Evolutionary conservation across 2,329 filamentous ascomycete species (phyloP).

Genomic region (Nothophaeocryptopus gaeumannii): DNA sequence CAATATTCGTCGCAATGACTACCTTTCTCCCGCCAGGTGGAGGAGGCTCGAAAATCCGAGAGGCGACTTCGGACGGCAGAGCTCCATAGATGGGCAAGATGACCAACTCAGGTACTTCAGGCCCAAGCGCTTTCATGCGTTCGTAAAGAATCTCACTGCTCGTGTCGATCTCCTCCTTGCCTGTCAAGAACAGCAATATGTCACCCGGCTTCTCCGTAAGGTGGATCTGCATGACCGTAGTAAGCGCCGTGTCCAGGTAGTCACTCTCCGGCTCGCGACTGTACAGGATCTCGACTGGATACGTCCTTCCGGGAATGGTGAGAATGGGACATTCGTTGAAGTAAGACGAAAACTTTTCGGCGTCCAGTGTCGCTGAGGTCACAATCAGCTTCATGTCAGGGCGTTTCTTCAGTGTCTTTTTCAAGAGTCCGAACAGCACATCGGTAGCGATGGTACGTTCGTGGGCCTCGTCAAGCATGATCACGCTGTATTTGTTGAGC

Average conservation of each 20-base stretch:
- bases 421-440: constrained; percentile 88
- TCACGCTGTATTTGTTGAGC: constrained; percentile 84
- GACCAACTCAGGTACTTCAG: constrained; percentile 84
- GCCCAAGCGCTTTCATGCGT: constrained; percentile 91
- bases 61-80: constrained; percentile 89
- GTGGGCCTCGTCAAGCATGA: constrained; percentile 98
- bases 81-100: constrained; percentile 96
- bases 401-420: constrained; percentile 83
- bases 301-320: constrained; percentile 91
- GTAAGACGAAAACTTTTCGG: constrained; percentile 95
- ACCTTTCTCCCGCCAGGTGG: constrained; percentile 85
- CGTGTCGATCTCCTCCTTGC: constrained; percentile 96
- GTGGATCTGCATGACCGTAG: constrained; percentile 98
- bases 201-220: constrained; percentile 88
- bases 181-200: constrained; percentile 94
- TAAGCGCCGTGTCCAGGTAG: constrained; percentile 89
- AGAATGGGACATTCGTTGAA: constrained; percentile 97
- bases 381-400: constrained; percentile 93
- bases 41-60: constrained; percentile 88
- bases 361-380: constrained; percentile 92
- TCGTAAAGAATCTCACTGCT: constrained; percentile 89
- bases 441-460: constrained; percentile 95
- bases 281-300: constrained; percentile 93
- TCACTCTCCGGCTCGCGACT: constrained; percentile 92
- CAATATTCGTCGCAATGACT: constrained; percentile 97